Conservation (phyloP, 345 rosid genomes). For the Acer yangbiense region DNA sequence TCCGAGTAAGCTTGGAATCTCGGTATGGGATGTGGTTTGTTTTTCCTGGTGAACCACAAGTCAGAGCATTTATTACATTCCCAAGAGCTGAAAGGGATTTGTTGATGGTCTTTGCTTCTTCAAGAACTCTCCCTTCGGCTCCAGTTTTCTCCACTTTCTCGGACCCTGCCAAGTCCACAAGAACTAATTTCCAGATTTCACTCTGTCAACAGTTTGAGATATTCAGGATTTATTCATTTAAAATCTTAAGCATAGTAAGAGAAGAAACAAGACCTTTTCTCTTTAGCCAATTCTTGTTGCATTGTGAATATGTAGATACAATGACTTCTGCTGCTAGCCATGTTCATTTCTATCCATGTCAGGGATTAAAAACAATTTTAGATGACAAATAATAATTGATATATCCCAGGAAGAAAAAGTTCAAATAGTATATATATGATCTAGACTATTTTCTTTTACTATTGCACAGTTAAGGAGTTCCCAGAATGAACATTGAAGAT, state of each 20-base stretch:
- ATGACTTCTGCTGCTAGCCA: slow-evolving; percentile 93
- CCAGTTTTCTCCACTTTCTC: slow-evolving; percentile 96
- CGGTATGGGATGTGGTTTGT: slow-evolving; percentile 75
- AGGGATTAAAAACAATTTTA: slow-evolving; percentile 30
- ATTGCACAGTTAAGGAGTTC: background rate
- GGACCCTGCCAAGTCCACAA: slow-evolving; percentile 92
- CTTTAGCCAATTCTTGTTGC: slow-evolving; percentile 53
- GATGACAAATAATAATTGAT: background rate
- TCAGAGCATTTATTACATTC: slow-evolving; percentile 83
- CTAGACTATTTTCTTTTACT: background rate
- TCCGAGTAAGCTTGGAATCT: slow-evolving; percentile 93
- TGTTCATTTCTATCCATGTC: slow-evolving; percentile 72
- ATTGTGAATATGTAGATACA: slow-evolving; percentile 62
- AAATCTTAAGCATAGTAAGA: slow-evolving; percentile 8
- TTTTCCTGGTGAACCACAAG: slow-evolving; percentile 66
- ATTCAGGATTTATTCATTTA: background rate
- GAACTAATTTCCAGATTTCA: slow-evolving; percentile 65
- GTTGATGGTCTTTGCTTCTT: slow-evolving; percentile 90
- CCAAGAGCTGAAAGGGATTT: slow-evolving; percentile 92
- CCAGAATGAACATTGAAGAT: slow-evolving; percentile 3
- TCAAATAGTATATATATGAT: background rate
- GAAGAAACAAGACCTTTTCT: slow-evolving; percentile 50
- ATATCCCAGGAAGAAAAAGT: background rate
- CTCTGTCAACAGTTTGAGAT: slow-evolving; percentile 36
- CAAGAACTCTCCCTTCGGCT: slow-evolving; percentile 91